Evolutionary conservation across 2,329 filamentous ascomycete species (phyloP), one percentile per base, ranked within the genome.

Genomic region (Venturia oleaginea): DNA sequence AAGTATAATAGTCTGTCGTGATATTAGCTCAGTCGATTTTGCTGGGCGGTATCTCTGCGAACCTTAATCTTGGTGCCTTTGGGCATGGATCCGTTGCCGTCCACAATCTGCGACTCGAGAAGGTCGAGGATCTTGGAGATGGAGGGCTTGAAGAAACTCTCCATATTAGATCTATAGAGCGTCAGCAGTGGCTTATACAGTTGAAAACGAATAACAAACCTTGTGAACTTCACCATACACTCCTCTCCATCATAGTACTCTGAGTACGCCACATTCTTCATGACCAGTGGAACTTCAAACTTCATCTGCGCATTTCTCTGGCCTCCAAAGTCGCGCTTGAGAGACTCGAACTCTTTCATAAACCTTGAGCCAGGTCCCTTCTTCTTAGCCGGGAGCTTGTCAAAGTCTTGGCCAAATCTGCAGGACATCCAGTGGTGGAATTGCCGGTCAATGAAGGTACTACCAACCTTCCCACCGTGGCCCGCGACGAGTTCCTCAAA

Each of bases 321-420:
- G 3, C 24, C 32, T 19, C 64, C 70, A 64, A 76, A 77, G 37
- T 71, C 67, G 11, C 67, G 65, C 57, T 76, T 77, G 48, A 69
- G 27, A 0, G 65, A 54, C 57, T 77, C 74, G 46, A 76, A 76
- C 2, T 68, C 66, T 22, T 69, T 69, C 74, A 76, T 76, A 51
- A 76, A 73, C 7, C 65, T 34, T 51, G 72, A 74, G 15, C 73
- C 73, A 1, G 71, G 68, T 0, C 71, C 70, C 22, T 67, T 72
- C 59, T 70, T 67, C 40, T 69, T 66, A 1, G 6, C 59, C 32
- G 54, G 37, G 3, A 40, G 37, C 3, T 32, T 32, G 7, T 69
- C 66, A 65, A 75, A 77, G 0, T 69, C 68, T 4, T 59, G 32
- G 0, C 72, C 73, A 64, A 74, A 76, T 1, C 62, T 68, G 8